A percentile compares a stretch with the other conserved stretches of the same genome.
These are phyloP conservation scores for Collybia sordida DNA, from an alignment of 768 basidiomycete species.

Conservation along the genomic window DNA sequence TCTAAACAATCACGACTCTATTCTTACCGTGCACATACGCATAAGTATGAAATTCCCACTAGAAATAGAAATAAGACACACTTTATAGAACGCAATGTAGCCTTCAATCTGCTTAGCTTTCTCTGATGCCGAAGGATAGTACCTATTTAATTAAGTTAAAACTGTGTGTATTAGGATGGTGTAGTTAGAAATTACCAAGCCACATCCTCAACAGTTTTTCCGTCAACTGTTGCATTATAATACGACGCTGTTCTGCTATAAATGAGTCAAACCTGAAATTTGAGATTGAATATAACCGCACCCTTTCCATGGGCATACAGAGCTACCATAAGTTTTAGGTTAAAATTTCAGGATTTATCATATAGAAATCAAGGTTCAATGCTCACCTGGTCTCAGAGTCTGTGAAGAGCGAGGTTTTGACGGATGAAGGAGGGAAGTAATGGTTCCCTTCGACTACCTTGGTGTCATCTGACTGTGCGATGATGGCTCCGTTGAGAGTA, in stretches of 20 bases:
- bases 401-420: conserved; percentile 45
- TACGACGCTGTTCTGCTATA: conserved; percentile 66
- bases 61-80: conserved; percentile 14
- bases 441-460: conserved; percentile 66
- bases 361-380: neutral
- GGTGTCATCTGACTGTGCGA: conserved; percentile 61
- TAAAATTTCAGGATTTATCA: neutral
- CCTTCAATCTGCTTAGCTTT: conserved; percentile 62
- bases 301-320: conserved; percentile 75
- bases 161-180: neutral
- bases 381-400: conserved; percentile 55
- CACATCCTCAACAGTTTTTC: conserved; percentile 50
- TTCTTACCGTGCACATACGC: conserved; percentile 22
- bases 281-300: conserved; percentile 17
- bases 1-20: conserved; percentile 34
- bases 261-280: neutral
- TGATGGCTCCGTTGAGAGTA: conserved; percentile 42
- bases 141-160: conserved; percentile 40
- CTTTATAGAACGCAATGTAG: conserved; percentile 82
- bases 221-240: conserved; percentile 55
- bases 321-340: conserved; percentile 36
- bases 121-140: conserved; percentile 55
- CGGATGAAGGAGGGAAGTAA: conserved; percentile 65
- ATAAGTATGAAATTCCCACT: neutral
- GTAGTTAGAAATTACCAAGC: conserved; percentile 54